Percentiles rank a stretch among this genome's conserved stretches.
phyloP scores from a whole-genome alignment of 805 yeast species.

The Yarrowia sp. region DNA sequence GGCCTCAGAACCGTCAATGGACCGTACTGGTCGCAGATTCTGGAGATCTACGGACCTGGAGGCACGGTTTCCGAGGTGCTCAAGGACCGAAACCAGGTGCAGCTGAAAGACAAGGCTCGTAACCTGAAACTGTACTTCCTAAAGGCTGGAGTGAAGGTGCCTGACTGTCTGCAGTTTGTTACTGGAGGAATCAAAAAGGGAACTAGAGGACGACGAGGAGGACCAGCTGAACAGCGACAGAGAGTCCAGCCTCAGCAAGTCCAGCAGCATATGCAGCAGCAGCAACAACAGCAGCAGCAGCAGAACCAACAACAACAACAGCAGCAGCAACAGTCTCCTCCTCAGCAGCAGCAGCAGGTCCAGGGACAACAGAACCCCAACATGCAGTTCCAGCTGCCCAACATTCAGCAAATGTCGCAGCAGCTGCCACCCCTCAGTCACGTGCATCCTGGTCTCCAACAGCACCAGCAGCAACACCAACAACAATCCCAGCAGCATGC shows the following conservation, averaged over 20 bases:
- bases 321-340: neutral
- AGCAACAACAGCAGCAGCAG: slow-evolving; percentile 3
- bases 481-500: slow-evolving; percentile 10
- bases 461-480: neutral
- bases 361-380: slow-evolving; percentile 10
- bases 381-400: slow-evolving; percentile 25
- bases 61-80: slow-evolving; percentile 83
- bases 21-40: slow-evolving; percentile 91
- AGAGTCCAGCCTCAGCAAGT: slow-evolving; percentile 24
- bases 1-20: slow-evolving; percentile 81
- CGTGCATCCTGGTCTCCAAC: slow-evolving; percentile 27
- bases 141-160: slow-evolving; percentile 76
- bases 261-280: slow-evolving; percentile 2
- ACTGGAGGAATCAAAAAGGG: slow-evolving; percentile 70
- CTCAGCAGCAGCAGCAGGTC: slow-evolving; percentile 12
- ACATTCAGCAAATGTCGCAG: slow-evolving; percentile 20
- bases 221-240: slow-evolving; percentile 2
- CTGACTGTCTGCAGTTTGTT: slow-evolving; percentile 78
- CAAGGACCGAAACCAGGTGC: slow-evolving; percentile 88
- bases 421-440: slow-evolving; percentile 24
- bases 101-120: slow-evolving; percentile 93
- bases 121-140: slow-evolving; percentile 91
- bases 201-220: slow-evolving; percentile 7
- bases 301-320: neutral
- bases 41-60: slow-evolving; percentile 93